Evolutionary conservation across 257 asterid genomes (phyloP), one percentile per base, ranked within the genome.

Genomic region (Solanum gandarillasii): DNA sequence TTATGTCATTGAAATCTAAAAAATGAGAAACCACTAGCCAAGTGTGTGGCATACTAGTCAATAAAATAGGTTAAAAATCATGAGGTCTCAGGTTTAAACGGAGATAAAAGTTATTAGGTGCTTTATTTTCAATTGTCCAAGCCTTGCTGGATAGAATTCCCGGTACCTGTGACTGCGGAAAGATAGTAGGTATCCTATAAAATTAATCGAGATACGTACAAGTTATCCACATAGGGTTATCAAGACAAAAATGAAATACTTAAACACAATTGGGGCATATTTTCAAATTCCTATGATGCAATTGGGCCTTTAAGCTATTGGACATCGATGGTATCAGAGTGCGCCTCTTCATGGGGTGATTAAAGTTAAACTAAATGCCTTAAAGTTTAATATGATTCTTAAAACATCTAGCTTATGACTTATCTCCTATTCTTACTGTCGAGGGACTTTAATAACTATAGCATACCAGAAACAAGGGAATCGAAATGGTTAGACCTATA

Each of bases 151-250:
- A 67, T 67, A 67, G 3, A 71, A 31, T 32, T 14, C 0, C 0
- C 2, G 25, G 0, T 32, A 29, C 0, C 0, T 68, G 1, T 25
- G 35, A 67, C 1, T 2, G 21, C 5, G 2, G 1, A 31, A 62
- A 31, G 4, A 25, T 6, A 67, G 1, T 12, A 10, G 16, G 32
- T 25, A 29, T 7, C 23, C 1, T 10, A 71, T 16, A 21, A 2
- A 71, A 71, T 32, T 18, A 71, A 31, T 32, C 41, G 7, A 31
- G 25, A 20, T 71, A 23, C 3, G 2, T 71, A 1, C 13, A 71
- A 32, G 14, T 1, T 16, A 16, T 71, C 0, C 3, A 1, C 1
- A 31, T 5, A 16, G 9, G 23, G 1, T 71, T 71, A 32, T 8
- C 79, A 71, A 32, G 25, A 32, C 21, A 71, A 71, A 8, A 71